Conservation (phyloP, 768 basidiomycete species). For the Pseudohyphozyma bogoriensis region DNA sequence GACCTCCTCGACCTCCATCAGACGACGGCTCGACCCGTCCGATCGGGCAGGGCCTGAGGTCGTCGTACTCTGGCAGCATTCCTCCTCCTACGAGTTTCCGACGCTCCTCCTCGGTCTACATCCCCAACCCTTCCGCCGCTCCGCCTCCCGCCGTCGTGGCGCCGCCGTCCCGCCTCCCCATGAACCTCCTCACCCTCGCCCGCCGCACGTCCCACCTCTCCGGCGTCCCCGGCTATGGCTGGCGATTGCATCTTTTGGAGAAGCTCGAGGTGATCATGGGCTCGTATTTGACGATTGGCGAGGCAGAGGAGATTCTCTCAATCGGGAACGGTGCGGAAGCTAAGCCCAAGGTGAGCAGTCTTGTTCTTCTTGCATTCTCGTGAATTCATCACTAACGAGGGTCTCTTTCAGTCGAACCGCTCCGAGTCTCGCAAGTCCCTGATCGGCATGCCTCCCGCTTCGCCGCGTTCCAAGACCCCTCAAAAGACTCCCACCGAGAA, state of each 20-base stretch:
- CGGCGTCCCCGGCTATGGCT: conserved; percentile 17
- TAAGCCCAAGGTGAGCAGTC: conserved; percentile 5
- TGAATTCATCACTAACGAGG: background rate
- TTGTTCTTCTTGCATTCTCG: no score
- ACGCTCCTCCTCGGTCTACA: conserved; percentile 13
- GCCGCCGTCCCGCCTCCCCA: conserved; percentile 11
- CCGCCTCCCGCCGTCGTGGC: background rate
- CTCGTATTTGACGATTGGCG: conserved; percentile 12
- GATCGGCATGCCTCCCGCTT: conserved; percentile 8
- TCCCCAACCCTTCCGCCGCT: background rate
- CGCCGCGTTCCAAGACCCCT: background rate
- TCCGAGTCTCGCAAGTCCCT: conserved; percentile 12
- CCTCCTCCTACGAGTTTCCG: background rate
- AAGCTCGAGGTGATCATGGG: conserved; percentile 24
- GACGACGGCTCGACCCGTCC: background rate
- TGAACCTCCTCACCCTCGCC: conserved; percentile 18
- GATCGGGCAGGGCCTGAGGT: background rate
- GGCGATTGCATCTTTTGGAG: conserved; percentile 23
- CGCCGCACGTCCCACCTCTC: conserved; percentile 19
- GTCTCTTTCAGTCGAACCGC: background rate
- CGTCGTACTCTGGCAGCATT: background rate
- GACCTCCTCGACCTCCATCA: background rate
- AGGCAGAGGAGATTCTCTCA: conserved; percentile 21
- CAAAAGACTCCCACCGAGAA: background rate
- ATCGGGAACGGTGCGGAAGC: conserved; percentile 8